Evolutionary conservation across 176 grass and related monocot genomes (phyloP).

Genomic region (Puya raimondii): DNA sequence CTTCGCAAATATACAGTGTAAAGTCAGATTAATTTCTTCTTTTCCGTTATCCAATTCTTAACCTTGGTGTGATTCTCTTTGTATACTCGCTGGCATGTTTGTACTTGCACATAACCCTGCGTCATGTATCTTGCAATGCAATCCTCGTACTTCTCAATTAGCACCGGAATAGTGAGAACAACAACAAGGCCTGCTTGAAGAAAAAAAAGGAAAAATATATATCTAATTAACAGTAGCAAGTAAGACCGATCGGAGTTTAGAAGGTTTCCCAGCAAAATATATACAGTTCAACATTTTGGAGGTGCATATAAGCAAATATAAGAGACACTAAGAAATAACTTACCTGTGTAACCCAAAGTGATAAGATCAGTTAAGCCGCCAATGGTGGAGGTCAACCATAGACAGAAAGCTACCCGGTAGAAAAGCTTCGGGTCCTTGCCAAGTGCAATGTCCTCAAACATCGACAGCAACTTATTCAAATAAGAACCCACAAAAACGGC

Average conservation of each 20-base stretch:
- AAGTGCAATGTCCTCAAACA: slow-evolving; percentile 37
- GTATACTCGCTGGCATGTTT: slow-evolving; percentile 18
- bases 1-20: background rate
- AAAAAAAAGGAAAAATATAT: background rate
- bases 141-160: slow-evolving; percentile 32
- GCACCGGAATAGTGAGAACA: slow-evolving; percentile 29
- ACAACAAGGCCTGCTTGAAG: slow-evolving; percentile 17
- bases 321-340: slow-evolving; percentile 8
- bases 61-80: slow-evolving; percentile 12
- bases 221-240: background rate
- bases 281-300: background rate
- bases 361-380: slow-evolving; percentile 32
- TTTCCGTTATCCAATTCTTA: slow-evolving; percentile 16
- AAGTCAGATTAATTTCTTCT: slow-evolving; percentile 19
- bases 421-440: slow-evolving; percentile 50
- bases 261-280: background rate
- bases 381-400: slow-evolving; percentile 38
- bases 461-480: slow-evolving; percentile 31
- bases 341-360: slow-evolving; percentile 43
- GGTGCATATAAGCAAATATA: background rate
- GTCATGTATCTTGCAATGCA: slow-evolving; percentile 18
- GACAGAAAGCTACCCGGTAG: slow-evolving; percentile 32
- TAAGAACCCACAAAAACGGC: slow-evolving; percentile 9
- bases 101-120: slow-evolving; percentile 16
- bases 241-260: background rate